phyloP scores from a whole-genome alignment of 164 flowering plant species.

The Vitis labrusca region DNA sequence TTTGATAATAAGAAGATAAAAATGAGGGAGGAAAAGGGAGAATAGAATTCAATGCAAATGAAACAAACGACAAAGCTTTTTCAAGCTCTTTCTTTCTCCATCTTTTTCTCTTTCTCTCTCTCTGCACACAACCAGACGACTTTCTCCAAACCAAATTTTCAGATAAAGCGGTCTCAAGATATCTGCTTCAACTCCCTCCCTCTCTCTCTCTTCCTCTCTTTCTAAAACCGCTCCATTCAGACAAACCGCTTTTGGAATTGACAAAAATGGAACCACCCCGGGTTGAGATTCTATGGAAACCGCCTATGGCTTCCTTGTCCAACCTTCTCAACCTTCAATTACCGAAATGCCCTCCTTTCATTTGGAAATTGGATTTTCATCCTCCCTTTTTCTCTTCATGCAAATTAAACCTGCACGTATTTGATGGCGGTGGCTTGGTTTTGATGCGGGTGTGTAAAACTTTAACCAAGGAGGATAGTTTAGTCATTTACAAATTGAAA shows the following conservation, averaged over 20 bases:
- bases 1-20: neutral
- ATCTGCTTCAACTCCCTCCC: slow-evolving; percentile 13
- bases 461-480: too few species aligned
- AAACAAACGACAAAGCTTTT: slow-evolving; percentile 40
- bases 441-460: too few species aligned
- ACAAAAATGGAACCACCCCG: slow-evolving; percentile 4
- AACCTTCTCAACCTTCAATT: slow-evolving; percentile 4
- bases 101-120: slow-evolving; percentile 12
- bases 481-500: too few species aligned
- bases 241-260: slow-evolving; percentile 11
- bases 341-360: slow-evolving; percentile 11
- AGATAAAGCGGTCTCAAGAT: slow-evolving; percentile 44
- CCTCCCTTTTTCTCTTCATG: slow-evolving; percentile 14
- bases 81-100: neutral
- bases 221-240: slow-evolving; percentile 18
- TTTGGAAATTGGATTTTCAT: neutral
- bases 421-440: slow-evolving; percentile 19
- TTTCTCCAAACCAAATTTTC: slow-evolving; percentile 27
- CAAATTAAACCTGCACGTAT: slow-evolving; percentile 24
- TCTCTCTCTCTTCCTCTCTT: slow-evolving; percentile 12
- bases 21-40: slow-evolving; percentile 13
- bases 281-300: slow-evolving; percentile 8
- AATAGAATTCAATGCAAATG: slow-evolving; percentile 42
- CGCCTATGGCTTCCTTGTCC: slow-evolving; percentile 18
- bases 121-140: slow-evolving; percentile 28